Percentiles rank a stretch among this genome's conserved stretches.
Evolutionary conservation across 805 yeast genomes (phyloP).

Genomic region (Pichia californica): DNA sequence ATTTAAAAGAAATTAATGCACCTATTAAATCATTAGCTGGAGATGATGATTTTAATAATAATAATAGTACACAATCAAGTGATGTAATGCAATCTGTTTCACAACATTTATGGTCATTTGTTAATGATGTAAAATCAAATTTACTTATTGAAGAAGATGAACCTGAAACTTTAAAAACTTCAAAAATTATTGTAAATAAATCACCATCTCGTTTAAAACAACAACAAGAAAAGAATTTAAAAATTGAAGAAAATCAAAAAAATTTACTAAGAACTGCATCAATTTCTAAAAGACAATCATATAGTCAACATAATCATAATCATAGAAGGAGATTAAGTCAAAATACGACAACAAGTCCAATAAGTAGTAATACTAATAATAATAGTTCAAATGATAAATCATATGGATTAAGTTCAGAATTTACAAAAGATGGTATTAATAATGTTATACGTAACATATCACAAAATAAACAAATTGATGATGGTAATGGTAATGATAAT

Average conservation of each 20-base stretch:
- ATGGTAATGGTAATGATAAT: too few species aligned
- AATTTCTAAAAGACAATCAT: conserved; percentile 24
- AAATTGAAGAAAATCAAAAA: background rate
- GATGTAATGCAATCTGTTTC: conserved; percentile 35
- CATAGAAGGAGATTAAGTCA: too few species aligned
- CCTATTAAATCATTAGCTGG: conserved; percentile 21
- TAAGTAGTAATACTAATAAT: background rate
- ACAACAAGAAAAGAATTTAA: background rate
- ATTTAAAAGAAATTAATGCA: conserved; percentile 18
- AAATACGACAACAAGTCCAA: too few species aligned
- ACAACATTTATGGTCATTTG: conserved; percentile 43
- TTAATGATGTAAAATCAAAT: conserved; percentile 39
- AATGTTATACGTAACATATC: too few species aligned
- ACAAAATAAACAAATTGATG: too few species aligned
- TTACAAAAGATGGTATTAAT: too few species aligned
- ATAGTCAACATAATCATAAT: conserved; percentile 23
- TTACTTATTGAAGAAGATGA: conserved; percentile 19
- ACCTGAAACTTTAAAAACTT: background rate
- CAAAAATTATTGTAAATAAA: too few species aligned
- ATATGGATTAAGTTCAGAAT: too few species aligned
- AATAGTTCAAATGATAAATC: conserved; percentile 1
- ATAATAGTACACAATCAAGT: conserved; percentile 7
- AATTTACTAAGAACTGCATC: conserved; percentile 23
- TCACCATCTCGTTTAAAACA: background rate
- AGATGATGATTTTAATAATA: conserved; percentile 8